A percentile compares a stretch with the other conserved stretches of the same genome.
These are phyloP conservation scores for Tuctoria greenei DNA, from an alignment of 176 grass and related monocot genomes.

Conservation along the genomic window DNA sequence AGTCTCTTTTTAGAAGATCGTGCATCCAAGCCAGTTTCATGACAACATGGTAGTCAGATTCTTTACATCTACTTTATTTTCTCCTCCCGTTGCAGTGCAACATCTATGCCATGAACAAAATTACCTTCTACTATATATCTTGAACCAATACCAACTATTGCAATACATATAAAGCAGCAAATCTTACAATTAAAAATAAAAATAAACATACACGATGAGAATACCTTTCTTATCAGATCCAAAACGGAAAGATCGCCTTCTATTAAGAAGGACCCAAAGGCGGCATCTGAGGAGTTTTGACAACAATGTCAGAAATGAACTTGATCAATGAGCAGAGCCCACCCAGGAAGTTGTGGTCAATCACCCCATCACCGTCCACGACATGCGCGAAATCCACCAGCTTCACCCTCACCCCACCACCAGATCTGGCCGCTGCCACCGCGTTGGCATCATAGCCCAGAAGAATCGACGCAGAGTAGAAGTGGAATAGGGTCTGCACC, in stretches of 20 bases:
- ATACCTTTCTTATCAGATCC: constrained; percentile 27
- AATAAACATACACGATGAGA: background rate
- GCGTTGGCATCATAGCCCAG: constrained; percentile 64
- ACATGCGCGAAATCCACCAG: constrained; percentile 89
- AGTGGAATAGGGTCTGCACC: constrained; percentile 83
- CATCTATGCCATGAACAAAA: constrained; percentile 5
- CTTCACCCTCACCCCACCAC: constrained; percentile 51
- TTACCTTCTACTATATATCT: constrained; percentile 4
- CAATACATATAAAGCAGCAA: constrained; percentile 18
- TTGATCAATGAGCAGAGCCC: constrained; percentile 81
- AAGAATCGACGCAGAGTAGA: constrained; percentile 80
- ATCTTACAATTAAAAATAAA: constrained; percentile 30
- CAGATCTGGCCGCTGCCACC: background rate
- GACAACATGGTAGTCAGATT: background rate
- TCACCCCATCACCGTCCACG: constrained; percentile 61
- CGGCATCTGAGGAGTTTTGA: constrained; percentile 10
- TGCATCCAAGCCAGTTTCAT: background rate
- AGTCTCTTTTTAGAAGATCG: constrained; percentile 4
- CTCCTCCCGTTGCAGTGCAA: background rate
- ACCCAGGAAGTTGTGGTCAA: constrained; percentile 91
- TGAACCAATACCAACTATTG: constrained; percentile 17
- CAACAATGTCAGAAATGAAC: constrained; percentile 61
- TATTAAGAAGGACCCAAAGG: constrained; percentile 28
- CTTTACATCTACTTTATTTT: background rate
- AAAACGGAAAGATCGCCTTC: background rate